phyloP scores from a whole-genome alignment of 2,329 filamentous ascomycete genomes.

The Chrysoporthe cubensis region DNA sequence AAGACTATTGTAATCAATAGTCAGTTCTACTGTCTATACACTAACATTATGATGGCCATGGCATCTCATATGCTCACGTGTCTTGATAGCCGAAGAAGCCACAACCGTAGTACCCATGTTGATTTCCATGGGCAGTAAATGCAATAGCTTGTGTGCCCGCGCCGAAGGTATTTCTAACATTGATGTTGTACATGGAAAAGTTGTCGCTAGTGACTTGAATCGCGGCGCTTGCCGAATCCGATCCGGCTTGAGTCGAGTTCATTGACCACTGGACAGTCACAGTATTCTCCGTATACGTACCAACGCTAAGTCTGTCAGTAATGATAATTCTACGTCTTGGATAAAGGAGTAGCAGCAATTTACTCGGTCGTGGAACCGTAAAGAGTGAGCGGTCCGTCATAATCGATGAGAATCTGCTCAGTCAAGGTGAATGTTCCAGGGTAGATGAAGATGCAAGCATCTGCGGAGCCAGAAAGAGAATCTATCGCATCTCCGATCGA shows the following conservation, averaged over 20 bases:
- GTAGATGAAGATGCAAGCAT: conserved; percentile 40
- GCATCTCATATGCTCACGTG: conserved; percentile 30
- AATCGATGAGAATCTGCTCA: conserved; percentile 38
- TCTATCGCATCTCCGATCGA: conserved; percentile 35
- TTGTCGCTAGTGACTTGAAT: conserved; percentile 36
- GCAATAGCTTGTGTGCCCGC: conserved; percentile 40
- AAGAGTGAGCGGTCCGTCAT: conserved; percentile 36
- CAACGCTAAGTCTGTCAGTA: background rate
- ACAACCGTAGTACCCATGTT: conserved; percentile 41
- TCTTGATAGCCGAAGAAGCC: conserved; percentile 41
- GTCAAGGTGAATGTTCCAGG: conserved; percentile 37
- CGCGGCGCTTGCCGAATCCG: conserved; percentile 38
- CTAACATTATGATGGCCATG: background rate
- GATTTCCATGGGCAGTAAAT: conserved; percentile 35
- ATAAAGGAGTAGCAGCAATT: background rate
- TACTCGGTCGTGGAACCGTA: conserved; percentile 40
- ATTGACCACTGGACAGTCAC: conserved; percentile 40
- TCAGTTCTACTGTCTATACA: background rate
- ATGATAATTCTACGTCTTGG: background rate
- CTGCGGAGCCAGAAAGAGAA: conserved; percentile 33
- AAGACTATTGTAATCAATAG: conserved; percentile 22
- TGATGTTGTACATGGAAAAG: conserved; percentile 42
- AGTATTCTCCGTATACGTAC: conserved; percentile 37
- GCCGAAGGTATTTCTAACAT: conserved; percentile 41
- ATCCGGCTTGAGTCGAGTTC: conserved; percentile 37